Evolutionary conservation across 2,329 filamentous ascomycete species (phyloP), one percentile per base, ranked within the genome.

Genomic region (Cucurbitaria berberidis): DNA sequence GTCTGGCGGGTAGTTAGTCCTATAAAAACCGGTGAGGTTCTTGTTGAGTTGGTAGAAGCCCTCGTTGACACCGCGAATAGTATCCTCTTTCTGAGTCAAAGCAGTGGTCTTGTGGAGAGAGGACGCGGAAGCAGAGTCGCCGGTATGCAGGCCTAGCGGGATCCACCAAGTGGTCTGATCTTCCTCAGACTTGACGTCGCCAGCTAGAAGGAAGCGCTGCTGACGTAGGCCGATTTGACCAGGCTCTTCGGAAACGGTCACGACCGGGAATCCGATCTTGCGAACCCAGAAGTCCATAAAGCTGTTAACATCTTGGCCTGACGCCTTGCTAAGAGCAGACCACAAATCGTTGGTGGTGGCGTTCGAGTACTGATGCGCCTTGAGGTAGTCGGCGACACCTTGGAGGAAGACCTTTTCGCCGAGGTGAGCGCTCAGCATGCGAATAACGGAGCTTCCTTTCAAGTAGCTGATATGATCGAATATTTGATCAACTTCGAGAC

Each of bases 381-480:
- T 92, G 53, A 99, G 84, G 76, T 99, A 99, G 66, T 88, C 86
- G 16, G 90, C 87, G 44, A 99, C 93, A 64, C 95, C 95, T 70
- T 90, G 88, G 46, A 99, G 81, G 82, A 99, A 99, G 1, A 86
- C 89, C 68, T 96, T 87, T 46, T 89, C 87, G 13, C 92, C 92
- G 16, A 99, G 85, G 74, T 98, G 90, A 67, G 89, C 88, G 64
- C 91, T 93, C 66, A 99, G 79, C 95, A 99, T 99, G 70, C 95
- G 89, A 70, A 99, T 95, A 54, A 95, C 90, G 2, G 93, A 96
- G 78, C 91, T 96, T 30, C 95, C 95, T 80, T 99, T 98, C 58
- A 96, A 82, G 73, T 98, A 99, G 77, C 90, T 96, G 77, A 99
- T 98, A 73, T 89, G 86, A 74, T 99, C 95, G 70, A 99, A 99